Evolutionary conservation across 345 rosid species (phyloP).

Genomic region (Pseudoturritis turrita): DNA sequence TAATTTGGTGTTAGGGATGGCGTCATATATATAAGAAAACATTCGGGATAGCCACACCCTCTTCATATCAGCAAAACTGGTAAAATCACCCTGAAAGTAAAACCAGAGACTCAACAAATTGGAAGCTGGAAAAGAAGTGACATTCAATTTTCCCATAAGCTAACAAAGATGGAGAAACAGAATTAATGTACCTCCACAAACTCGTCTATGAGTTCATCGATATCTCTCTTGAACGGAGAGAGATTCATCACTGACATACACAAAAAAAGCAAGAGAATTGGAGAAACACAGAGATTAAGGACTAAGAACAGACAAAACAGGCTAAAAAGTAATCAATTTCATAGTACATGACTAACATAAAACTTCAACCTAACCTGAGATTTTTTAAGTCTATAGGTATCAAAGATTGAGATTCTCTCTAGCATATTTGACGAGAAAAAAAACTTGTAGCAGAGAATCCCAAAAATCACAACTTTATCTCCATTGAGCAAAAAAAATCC

Average conservation of each 20-base stretch:
- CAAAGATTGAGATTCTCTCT: too few relatives aligned
- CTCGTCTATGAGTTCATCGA: constrained; percentile 53
- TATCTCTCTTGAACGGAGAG: constrained; percentile 55
- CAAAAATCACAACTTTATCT: too few relatives aligned
- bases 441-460: too few relatives aligned
- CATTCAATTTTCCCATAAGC: not conserved
- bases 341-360: not conserved
- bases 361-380: not conserved
- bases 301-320: not conserved
- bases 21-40: constrained; percentile 56
- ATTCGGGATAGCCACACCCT: constrained; percentile 55
- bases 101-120: not conserved
- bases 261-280: not conserved
- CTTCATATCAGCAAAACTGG: constrained; percentile 57
- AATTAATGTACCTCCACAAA: constrained; percentile 41
- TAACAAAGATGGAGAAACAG: not conserved
- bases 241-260: constrained; percentile 30
- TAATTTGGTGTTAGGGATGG: constrained; percentile 43
- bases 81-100: constrained; percentile 36
- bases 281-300: not conserved
- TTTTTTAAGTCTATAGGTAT: too few relatives aligned
- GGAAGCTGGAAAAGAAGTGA: not conserved
- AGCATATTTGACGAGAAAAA: too few relatives aligned
- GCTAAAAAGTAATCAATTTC: not conserved
- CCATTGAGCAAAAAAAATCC: too few relatives aligned